Percentiles rank a stretch among this genome's conserved stretches.
Conservation (phyloP, 352 stramenopile genomes). For the Globisporangium spinosum region DNA sequence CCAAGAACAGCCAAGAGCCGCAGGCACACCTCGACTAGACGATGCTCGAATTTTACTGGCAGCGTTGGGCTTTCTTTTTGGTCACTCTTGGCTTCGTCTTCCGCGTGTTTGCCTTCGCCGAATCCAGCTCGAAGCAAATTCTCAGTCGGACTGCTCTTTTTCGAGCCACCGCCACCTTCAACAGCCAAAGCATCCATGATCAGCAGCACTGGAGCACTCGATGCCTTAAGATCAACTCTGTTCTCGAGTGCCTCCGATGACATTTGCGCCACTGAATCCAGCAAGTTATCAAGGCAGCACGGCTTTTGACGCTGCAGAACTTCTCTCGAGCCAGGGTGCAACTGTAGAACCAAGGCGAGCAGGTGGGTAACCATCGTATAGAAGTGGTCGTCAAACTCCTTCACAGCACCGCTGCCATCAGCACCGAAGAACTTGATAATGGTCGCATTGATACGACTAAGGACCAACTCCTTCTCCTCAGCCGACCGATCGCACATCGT, state of each 20-base stretch:
- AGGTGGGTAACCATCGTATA: conserved; percentile 62
- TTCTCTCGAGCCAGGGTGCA: conserved; percentile 39
- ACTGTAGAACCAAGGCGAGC: conserved; percentile 64
- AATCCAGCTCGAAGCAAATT: conserved; percentile 16
- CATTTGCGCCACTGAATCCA: conserved; percentile 32
- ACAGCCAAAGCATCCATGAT: conserved; percentile 57
- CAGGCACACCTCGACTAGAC: conserved; percentile 38
- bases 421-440: conserved; percentile 40
- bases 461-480: conserved; percentile 50
- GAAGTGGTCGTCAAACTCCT: conserved; percentile 20
- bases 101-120: not conserved
- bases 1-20: conserved; percentile 19
- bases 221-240: conserved; percentile 23
- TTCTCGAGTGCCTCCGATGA: not conserved
- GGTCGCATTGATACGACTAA: conserved; percentile 44
- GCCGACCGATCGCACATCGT: conserved; percentile 52
- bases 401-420: conserved; percentile 21
- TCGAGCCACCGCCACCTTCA: not conserved
- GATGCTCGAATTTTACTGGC: conserved; percentile 28
- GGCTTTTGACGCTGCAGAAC: conserved; percentile 38
- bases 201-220: conserved; percentile 55
- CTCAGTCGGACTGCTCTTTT: conserved; percentile 2
- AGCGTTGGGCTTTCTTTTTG: conserved; percentile 17
- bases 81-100: conserved; percentile 15
- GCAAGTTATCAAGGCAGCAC: conserved; percentile 46